Evolutionary conservation across 108 stramenopile genomes (phyloP), one percentile per base, ranked within the genome.

Genomic region (Skeletonema menzelii): DNA sequence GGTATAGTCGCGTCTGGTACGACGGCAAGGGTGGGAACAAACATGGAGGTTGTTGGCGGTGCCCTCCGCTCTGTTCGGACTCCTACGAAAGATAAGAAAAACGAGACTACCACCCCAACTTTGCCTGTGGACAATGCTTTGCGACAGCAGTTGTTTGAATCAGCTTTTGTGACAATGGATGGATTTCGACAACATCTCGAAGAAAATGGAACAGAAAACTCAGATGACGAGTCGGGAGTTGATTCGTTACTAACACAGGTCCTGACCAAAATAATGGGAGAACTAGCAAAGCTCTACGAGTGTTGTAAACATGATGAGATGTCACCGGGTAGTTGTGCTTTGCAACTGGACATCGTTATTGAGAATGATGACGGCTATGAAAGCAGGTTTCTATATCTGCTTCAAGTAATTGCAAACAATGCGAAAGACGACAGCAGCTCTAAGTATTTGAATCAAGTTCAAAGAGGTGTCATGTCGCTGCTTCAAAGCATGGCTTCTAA

Each of bases 1-100:
- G 94, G 94, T 31, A 80, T 92, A 17, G 84, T 83, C 31, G 91
- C 91, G 15, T 86, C 93, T 19, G 80, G 77, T 13, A 80, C 87
- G 17, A 80, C 93, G 42, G 94, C 88, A 27, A 75, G 87, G 19
- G 91, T 95, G 15, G 86, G 88, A 6, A 92, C 94, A 14, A 92
- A 95, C 59, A 95, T 95, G 94, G 87, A 95, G 68, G 94, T 95
- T 17, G 85, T 95, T 56, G 89, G 92, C 63, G 94, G 94, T 31
- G 94, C 94, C 1, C 80, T 95, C 0, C 74, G 91, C 30, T 88
- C 82, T 73, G 85, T 84, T 37, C 37, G 86, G 22, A 76, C 79
- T 37, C 58, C 85, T 30, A 14, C 63, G 42, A 65, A 10, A 53
- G 49, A 53, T 3, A 22, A 53, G 22, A 53, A 53, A 22, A 71